phyloP scores from a whole-genome alignment of 108 stramenopile species.

The Mayamaea pseudoterrestris region DNA sequence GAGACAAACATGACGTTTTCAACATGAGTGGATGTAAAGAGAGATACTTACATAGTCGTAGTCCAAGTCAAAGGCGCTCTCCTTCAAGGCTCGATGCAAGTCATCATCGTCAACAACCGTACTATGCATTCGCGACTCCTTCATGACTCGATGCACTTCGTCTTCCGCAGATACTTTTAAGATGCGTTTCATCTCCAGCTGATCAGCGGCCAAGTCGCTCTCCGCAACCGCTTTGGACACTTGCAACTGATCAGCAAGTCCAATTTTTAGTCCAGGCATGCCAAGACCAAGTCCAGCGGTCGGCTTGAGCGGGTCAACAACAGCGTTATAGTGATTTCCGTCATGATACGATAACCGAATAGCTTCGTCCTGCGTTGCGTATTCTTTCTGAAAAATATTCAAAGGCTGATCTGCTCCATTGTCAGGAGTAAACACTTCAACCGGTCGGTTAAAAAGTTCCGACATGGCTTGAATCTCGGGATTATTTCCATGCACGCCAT shows the following conservation, averaged over 20 bases:
- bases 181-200: constrained; percentile 33
- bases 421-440: constrained; percentile 78
- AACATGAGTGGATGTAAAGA: background rate
- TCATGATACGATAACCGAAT: constrained; percentile 75
- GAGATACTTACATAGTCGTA: background rate
- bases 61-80: constrained; percentile 6
- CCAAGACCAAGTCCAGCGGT: constrained; percentile 78
- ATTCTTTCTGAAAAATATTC: constrained; percentile 77
- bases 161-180: constrained; percentile 39
- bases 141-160: constrained; percentile 39
- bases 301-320: constrained; percentile 63
- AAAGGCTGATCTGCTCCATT: constrained; percentile 41
- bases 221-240: constrained; percentile 53
- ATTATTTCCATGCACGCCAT: constrained; percentile 92
- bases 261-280: constrained; percentile 62
- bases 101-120: constrained; percentile 31
- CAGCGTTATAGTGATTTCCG: constrained; percentile 80
- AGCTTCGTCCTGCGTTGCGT: constrained; percentile 49
- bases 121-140: too few relatives aligned
- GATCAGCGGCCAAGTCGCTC: constrained; percentile 38
- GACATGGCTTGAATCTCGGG: constrained; percentile 93
- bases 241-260: constrained; percentile 69
- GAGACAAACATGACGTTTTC: too few relatives aligned
- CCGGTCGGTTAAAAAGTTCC: constrained; percentile 89
- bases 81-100: constrained; percentile 33